A percentile compares a stretch with the other conserved stretches of the same genome.
Conservation (phyloP, 768 basidiomycete genomes). For the Mrakia frigida region DNA sequence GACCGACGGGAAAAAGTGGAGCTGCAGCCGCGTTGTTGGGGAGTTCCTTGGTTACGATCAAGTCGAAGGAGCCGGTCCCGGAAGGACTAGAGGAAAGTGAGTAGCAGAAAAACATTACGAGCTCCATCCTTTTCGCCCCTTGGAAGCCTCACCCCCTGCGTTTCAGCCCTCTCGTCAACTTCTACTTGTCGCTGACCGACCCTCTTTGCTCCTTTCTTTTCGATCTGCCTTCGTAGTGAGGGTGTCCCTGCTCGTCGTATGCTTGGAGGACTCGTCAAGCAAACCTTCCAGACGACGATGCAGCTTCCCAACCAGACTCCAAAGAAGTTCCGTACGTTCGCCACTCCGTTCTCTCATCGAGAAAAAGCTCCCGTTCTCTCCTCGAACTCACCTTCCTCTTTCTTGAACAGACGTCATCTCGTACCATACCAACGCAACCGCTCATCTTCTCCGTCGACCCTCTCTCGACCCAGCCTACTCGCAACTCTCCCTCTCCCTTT, state of each 20-base stretch:
- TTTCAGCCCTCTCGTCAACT: conserved; percentile 8
- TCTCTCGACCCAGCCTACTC: neutral
- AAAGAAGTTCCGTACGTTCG: conserved; percentile 18
- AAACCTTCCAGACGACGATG: conserved; percentile 42
- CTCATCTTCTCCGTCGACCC: conserved; percentile 5
- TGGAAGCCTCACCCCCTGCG: neutral
- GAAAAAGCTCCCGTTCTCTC: neutral
- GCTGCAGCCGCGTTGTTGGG: conserved; percentile 13
- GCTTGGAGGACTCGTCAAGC: conserved; percentile 40
- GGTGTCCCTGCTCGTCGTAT: conserved; percentile 21
- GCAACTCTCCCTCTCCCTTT: neutral
- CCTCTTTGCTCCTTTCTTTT: conserved; percentile 10
- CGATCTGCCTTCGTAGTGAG: conserved; percentile 29
- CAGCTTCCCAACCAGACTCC: neutral
- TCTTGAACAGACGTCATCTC: conserved; percentile 21
- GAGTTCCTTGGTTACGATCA: conserved; percentile 28
- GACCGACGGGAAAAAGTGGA: conserved; percentile 24
- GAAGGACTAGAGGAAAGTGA: conserved; percentile 10
- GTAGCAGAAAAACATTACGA: no score
- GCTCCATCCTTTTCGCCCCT: no score
- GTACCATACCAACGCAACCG: conserved; percentile 6
- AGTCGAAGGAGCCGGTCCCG: neutral
- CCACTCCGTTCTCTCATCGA: neutral
- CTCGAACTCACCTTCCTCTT: neutral
- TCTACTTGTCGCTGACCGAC: conserved; percentile 31